Base-by-base conservation (phyloP, 805 yeast genomes). In the Grigorovia transvaalensis region DNA sequence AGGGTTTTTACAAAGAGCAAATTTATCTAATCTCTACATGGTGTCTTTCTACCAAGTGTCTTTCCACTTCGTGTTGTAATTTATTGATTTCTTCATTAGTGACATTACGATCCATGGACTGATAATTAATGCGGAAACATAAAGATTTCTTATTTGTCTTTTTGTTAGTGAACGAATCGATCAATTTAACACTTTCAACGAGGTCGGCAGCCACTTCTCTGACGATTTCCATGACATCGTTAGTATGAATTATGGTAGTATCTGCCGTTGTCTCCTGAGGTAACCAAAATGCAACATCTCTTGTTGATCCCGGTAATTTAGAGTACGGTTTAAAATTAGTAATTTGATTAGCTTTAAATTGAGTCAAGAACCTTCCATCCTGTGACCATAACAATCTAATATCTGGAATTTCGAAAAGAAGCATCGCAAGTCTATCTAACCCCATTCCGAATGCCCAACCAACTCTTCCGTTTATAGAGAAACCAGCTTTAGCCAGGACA, bases 391-490 rank as follows among this genome's bases (percentile, higher is more conserved):
- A 88, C 47, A 91, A 71, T 56, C 99, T 76, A 56, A 93, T 93
- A 65, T 93, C 99, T 1, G 98, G 98, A 46, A 93, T 84, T 20
- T 95, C 96, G 70, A 90, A 93, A 49, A 93, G 73, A 18, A 93
- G 72, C 99, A 93, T 93, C 41, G 99, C 98, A 53, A 91, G 80
- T 62, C 99, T 77, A 67, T 93, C 99, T 48, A 93, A 74, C 0
- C 99, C 99, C 49, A 93, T 75, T 18, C 99, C 99, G 71, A 93
- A 93, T 1, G 99, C 99, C 98, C 99, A 93, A 2, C 96, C 95
- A 46, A 91, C 74, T 23, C 81, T 78, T 54, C 80, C 76, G 45
- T 72, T 63, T 17, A 69, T 62, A 23, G 76, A 70, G 49, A 83
- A 73, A 0, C 88, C 95, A 1, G 96, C 78, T 57, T 84, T 85